phyloP scores from a whole-genome alignment of 2,329 filamentous ascomycete genomes.

The Sporothrix variecibatus region DNA sequence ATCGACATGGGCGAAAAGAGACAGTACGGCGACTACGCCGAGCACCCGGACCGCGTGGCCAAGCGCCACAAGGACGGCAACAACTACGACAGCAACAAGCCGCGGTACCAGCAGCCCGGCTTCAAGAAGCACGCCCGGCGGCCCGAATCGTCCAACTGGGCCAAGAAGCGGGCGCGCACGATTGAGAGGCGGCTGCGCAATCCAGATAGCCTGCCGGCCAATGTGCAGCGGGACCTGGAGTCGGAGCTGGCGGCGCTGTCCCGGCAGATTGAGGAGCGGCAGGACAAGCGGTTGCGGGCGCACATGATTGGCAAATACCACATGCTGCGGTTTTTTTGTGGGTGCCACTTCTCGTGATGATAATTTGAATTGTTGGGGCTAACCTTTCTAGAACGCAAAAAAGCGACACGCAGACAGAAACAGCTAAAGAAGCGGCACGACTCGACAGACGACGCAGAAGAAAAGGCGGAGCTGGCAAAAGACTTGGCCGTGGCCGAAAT shows the following conservation, averaged over 20 bases:
- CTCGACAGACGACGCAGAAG: constrained; percentile 52
- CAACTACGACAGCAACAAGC: constrained; percentile 22
- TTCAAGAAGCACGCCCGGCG: constrained; percentile 46
- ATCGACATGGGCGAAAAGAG: constrained; percentile 38
- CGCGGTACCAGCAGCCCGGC: constrained; percentile 14
- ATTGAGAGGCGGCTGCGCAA: constrained; percentile 67
- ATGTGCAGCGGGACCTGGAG: constrained; percentile 68
- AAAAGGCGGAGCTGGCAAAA: constrained; percentile 53
- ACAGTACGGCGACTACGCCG: constrained; percentile 34
- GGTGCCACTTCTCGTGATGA: constrained; percentile 32
- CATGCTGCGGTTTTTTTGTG: constrained; percentile 83
- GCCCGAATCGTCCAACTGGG: constrained; percentile 56
- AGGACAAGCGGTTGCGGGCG: constrained; percentile 62
- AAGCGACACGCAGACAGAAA: constrained; percentile 67
- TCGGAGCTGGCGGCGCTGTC: constrained; percentile 69
- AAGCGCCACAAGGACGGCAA: constrained; percentile 30
- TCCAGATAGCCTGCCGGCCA: constrained; percentile 62
- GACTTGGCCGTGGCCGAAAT: constrained; percentile 70
- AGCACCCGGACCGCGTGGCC: constrained; percentile 8
- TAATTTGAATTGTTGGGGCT: neutral
- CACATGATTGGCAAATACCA: constrained; percentile 79
- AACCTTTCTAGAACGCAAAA: constrained; percentile 64
- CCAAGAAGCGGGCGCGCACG: constrained; percentile 72
- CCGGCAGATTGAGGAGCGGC: constrained; percentile 61
- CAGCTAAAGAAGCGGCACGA: constrained; percentile 62